These are phyloP conservation scores for Scutellaria minor DNA, from an alignment of 257 asterid genomes.

Conservation along the genomic window DNA sequence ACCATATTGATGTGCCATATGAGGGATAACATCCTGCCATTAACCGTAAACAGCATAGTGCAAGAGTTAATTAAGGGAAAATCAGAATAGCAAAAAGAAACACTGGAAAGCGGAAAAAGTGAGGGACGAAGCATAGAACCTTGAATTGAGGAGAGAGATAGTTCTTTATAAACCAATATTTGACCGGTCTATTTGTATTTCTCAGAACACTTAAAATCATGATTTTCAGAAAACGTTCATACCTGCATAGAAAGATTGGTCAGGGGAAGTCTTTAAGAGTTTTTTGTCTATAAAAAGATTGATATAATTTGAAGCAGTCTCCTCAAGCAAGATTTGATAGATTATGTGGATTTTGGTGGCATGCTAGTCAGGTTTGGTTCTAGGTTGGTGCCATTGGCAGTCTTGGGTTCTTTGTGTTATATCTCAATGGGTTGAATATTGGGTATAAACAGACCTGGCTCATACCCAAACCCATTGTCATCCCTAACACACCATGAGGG, in stretches of 20 bases:
- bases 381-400: too few species aligned
- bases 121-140: constrained; percentile 48
- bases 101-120: not conserved
- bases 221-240: constrained; percentile 91
- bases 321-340: too few species aligned
- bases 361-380: too few species aligned
- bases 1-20: constrained; percentile 91
- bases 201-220: constrained; percentile 95
- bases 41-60: constrained; percentile 24
- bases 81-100: constrained; percentile 5
- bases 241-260: constrained; percentile 59
- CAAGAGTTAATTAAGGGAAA: constrained; percentile 17
- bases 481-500: too few species aligned
- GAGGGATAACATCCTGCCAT: constrained; percentile 89
- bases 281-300: too few species aligned
- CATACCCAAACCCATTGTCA: not conserved
- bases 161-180: constrained; percentile 98
- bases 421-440: too few species aligned
- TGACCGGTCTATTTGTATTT: constrained; percentile 86
- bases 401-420: too few species aligned
- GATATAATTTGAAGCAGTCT: too few species aligned
- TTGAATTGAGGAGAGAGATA: constrained; percentile 98
- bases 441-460: too few species aligned
- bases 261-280: constrained; percentile 2
- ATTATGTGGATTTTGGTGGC: too few species aligned